These are phyloP conservation scores for Marchantia polymorpha DNA, from an alignment of 225 moss, liverwort and hornwort genomes.

Conservation along the genomic window DNA sequence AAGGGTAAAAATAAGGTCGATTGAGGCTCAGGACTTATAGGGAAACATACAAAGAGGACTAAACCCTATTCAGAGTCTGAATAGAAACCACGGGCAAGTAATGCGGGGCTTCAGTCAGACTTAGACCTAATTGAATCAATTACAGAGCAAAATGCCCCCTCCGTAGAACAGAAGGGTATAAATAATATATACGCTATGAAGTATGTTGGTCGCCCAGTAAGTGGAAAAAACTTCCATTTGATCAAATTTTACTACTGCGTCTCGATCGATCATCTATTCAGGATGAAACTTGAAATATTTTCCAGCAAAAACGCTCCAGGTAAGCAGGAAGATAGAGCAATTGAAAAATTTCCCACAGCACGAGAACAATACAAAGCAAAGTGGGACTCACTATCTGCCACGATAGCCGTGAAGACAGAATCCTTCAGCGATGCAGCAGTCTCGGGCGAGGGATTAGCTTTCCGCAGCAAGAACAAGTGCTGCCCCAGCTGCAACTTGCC, in stretches of 20 bases:
- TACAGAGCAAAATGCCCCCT: not conserved
- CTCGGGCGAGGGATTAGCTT: conserved; percentile 46
- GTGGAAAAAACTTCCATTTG: too few species aligned
- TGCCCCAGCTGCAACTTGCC: conserved; percentile 76
- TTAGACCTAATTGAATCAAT: conserved; percentile 1
- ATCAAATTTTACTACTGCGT: not conserved
- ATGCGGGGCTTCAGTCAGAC: not conserved
- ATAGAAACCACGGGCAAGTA: too few species aligned
- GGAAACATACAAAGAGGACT: too few species aligned
- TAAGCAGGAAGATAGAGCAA: not conserved
- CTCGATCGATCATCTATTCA: not conserved
- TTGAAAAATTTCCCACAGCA: not conserved
- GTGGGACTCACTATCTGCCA: conserved; percentile 48
- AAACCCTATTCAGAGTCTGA: too few species aligned
- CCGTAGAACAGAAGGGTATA: not conserved
- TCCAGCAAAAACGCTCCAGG: not conserved
- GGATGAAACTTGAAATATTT: too few species aligned
- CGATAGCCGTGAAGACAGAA: conserved; percentile 54
- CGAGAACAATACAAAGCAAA: not conserved
- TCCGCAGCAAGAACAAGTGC: conserved; percentile 79
- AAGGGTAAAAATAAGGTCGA: too few species aligned
- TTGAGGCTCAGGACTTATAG: too few species aligned
- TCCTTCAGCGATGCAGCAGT: conserved; percentile 72
- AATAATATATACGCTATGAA: not conserved
- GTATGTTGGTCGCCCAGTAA: not conserved